Evolutionary conservation across 768 basidiomycete species (phyloP).

Genomic region (Trametes coccinea): DNA sequence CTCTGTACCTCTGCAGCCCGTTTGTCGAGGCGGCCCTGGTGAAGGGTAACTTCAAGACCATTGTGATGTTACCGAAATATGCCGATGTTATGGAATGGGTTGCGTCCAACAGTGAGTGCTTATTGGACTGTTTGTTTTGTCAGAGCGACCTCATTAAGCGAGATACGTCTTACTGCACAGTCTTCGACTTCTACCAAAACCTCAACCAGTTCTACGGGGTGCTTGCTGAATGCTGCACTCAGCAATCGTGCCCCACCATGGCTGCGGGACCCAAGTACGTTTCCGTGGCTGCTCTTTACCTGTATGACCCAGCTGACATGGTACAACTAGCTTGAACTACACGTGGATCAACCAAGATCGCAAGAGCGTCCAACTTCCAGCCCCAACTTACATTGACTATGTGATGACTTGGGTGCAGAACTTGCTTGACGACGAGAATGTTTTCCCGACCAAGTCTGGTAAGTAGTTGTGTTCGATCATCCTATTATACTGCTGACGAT

Average conservation of each 20-base stretch:
- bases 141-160: too few species aligned
- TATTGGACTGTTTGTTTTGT: background rate
- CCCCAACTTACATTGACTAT: constrained; percentile 96
- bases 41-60: constrained; percentile 98
- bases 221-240: constrained; percentile 90
- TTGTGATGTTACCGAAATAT: constrained; percentile 94
- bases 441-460: constrained; percentile 97
- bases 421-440: constrained; percentile 88
- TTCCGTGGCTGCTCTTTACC: background rate
- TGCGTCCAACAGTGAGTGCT: constrained; percentile 80
- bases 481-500: background rate
- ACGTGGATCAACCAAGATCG: constrained; percentile 93
- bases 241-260: constrained; percentile 90
- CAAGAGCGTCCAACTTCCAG: constrained; percentile 83
- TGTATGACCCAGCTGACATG: background rate
- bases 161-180: constrained; percentile 40
- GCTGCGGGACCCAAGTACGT: constrained; percentile 80
- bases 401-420: constrained; percentile 98
- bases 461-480: constrained; percentile 27
- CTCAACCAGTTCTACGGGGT: constrained; percentile 96
- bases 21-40: constrained; percentile 95
- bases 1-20: constrained; percentile 88
- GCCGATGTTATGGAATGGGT: constrained; percentile 98
- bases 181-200: constrained; percentile 97
- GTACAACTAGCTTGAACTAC: constrained; percentile 72